These are phyloP conservation scores for Colletotrichum kahawae DNA, from an alignment of 2,329 filamentous ascomycete genomes.

Conservation along the genomic window DNA sequence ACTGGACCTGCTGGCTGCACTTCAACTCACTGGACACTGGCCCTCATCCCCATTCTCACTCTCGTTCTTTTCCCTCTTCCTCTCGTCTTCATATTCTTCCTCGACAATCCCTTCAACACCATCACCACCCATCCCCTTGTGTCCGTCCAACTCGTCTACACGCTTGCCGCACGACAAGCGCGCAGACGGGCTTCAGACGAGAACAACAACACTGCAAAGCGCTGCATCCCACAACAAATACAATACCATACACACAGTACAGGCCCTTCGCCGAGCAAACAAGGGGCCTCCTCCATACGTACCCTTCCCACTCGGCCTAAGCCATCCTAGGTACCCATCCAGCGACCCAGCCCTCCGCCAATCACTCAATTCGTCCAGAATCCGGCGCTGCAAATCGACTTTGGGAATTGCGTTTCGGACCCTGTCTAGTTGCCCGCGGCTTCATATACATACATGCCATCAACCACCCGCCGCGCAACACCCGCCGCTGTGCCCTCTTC, in stretches of 20 bases:
- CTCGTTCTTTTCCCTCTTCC: background rate
- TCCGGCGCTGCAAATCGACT: slow-evolving; percentile 1
- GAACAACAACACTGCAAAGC: background rate
- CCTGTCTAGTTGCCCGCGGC: background rate
- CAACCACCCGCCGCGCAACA: background rate
- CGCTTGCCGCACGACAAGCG: background rate
- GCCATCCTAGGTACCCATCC: background rate
- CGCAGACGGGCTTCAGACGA: background rate
- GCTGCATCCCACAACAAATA: background rate
- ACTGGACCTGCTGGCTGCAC: background rate
- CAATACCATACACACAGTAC: background rate
- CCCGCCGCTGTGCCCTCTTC: background rate
- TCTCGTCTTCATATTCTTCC: background rate
- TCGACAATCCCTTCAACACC: background rate
- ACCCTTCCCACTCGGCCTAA: background rate
- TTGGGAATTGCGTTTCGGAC: background rate
- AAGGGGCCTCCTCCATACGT: background rate
- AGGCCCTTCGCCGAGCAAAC: background rate
- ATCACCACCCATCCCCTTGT: background rate
- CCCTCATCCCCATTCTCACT: background rate
- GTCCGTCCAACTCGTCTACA: background rate
- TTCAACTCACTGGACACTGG: background rate
- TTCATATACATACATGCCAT: slow-evolving; percentile 17
- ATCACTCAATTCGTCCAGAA: background rate
- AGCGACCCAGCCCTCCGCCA: background rate